These are phyloP conservation scores for Pichia sp. DNA, from an alignment of 1,139 yeast genomes.

Conservation along the genomic window DNA sequence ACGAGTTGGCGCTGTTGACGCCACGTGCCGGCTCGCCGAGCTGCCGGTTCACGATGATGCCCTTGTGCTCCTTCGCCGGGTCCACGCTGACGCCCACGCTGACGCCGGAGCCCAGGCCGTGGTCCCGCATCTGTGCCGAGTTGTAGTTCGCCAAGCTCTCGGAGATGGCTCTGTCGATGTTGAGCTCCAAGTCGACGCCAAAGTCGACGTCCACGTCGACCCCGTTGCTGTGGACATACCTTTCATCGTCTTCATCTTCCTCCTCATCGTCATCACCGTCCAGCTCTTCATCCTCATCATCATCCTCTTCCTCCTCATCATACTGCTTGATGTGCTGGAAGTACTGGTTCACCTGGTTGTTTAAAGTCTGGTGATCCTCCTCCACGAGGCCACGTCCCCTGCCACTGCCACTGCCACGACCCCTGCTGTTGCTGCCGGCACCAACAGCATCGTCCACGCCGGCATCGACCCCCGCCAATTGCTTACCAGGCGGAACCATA, in stretches of 20 bases:
- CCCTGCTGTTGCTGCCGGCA: not conserved
- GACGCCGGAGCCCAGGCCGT: not conserved
- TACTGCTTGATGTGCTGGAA: slow-evolving; percentile 27
- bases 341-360: slow-evolving; percentile 26
- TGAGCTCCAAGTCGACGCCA: slow-evolving; percentile 22
- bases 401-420: not conserved
- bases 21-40: not conserved
- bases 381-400: not conserved
- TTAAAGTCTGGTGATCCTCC: slow-evolving; percentile 25
- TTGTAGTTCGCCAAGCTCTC: slow-evolving; percentile 9
- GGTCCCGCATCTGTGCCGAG: not conserved
- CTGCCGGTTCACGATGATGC: not conserved
- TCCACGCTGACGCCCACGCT: not conserved
- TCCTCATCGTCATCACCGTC: slow-evolving; percentile 16
- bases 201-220: not conserved
- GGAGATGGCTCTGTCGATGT: slow-evolving; percentile 11
- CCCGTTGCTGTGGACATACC: not conserved
- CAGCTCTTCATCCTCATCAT: slow-evolving; percentile 11
- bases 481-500: slow-evolving; percentile 4
- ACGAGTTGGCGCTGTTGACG: not conserved
- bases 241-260: slow-evolving; percentile 14
- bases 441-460: not conserved
- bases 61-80: not conserved
- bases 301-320: slow-evolving; percentile 12
- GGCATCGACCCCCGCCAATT: not conserved